Base-by-base conservation (phyloP, 2,329 filamentous ascomycete species). In the Pseudogymnoascus destructans region DNA sequence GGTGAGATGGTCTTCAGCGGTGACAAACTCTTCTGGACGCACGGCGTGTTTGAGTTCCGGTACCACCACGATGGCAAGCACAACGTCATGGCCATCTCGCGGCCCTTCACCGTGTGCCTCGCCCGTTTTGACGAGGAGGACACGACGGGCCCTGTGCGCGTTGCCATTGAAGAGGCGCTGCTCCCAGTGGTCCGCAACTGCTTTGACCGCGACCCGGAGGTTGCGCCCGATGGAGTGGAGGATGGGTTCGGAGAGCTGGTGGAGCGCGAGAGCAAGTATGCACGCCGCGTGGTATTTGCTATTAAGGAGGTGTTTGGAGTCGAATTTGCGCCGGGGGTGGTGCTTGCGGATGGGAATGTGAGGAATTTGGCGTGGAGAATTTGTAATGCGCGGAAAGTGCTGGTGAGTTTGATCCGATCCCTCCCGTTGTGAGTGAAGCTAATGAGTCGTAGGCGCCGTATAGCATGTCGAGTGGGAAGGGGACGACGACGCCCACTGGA, bases 231-330 rank as follows among this genome's bases (percentile, higher is more conserved):
- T 59, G 85, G 81, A 2, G 77, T 82, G 0, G 86, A 92, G 8
- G 92, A 97, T 69, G 75, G 81, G 2, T 98, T 95, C 70, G 93
- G 93, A 0, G 82, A 82, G 54, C 77, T 91, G 38, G 87, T 96
- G 1, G 90, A 95, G 67, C 77, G 90, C 21, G 87, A 96, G 64
- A 82, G 85, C 62, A 96, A 95, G 71, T 97, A 90, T 66, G 86
- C 92, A 0, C 88, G 84, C 71, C 77, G 93, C 40, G 87, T 97
- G 9, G 91, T 97, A 0, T 97, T 95, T 70, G 93, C 91, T 3
- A 89, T 98, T 25, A 86, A 88, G 63, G 87, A 95, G 70, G 96
- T 96, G 90, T 95, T 98, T 70, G 93, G 91, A 57, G 87, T 98
- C 61, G 93, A 98, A 70, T 91, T 98, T 68, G 89, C 93, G 1